Conservation (phyloP, 73 alveolate species). For the Paramecium primaurelia region DNA sequence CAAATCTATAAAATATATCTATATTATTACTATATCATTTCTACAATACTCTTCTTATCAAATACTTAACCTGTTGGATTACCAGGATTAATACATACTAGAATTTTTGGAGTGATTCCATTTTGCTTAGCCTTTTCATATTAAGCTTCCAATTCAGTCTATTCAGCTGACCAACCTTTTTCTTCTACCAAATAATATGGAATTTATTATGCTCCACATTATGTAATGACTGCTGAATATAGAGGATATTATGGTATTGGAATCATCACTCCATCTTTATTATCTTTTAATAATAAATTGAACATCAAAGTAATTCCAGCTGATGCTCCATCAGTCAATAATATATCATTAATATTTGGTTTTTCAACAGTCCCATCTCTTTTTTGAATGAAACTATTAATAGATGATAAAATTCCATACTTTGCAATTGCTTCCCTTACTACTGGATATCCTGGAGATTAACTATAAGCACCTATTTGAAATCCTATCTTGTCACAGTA, state of each 20-base stretch:
- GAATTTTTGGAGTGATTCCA: conserved; percentile 78
- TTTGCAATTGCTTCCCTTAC: conserved; percentile 31
- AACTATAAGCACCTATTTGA: neutral
- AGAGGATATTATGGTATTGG: conserved; percentile 98
- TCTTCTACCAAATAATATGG: conserved; percentile 91
- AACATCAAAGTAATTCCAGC: conserved; percentile 44
- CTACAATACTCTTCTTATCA: conserved; percentile 71
- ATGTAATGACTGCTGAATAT: conserved; percentile 87
- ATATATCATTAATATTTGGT: conserved; percentile 23
- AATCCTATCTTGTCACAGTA: neutral
- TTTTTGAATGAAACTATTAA: neutral
- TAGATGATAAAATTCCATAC: neutral
- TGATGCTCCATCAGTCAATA: conserved; percentile 61
- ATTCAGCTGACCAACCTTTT: conserved; percentile 84
- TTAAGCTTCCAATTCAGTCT: conserved; percentile 62
- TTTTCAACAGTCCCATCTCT: neutral
- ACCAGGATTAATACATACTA: conserved; percentile 97
- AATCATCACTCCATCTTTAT: conserved; percentile 78
- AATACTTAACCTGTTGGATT: conserved; percentile 96
- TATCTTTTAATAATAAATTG: conserved; percentile 9
- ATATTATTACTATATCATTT: conserved; percentile 62
- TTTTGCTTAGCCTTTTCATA: conserved; percentile 59
- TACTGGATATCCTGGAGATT: conserved; percentile 4
- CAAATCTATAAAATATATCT: neutral
- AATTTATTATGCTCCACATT: conserved; percentile 80